A percentile compares a stretch with the other conserved stretches of the same genome.
Conservation (phyloP, 768 basidiomycete genomes). For the Tremella mesenterica region DNA sequence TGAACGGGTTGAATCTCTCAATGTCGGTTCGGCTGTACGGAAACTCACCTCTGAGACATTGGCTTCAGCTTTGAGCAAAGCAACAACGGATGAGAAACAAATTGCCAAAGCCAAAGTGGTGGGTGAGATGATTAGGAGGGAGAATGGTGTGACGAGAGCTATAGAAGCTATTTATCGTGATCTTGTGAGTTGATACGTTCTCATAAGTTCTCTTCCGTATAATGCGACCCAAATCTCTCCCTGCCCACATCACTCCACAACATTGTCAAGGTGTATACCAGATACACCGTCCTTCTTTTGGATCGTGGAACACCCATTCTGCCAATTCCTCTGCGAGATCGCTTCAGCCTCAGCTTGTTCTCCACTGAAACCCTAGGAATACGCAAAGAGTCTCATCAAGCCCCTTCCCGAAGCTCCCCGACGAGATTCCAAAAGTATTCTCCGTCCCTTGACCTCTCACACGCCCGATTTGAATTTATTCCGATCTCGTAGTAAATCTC, state of each 20-base stretch:
- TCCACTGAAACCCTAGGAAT: constrained; percentile 51
- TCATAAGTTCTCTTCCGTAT: not conserved
- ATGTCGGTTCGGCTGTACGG: constrained; percentile 76
- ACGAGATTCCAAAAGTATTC: constrained; percentile 16
- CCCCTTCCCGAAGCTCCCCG: constrained; percentile 32
- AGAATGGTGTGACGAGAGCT: constrained; percentile 87
- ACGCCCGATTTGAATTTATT: not conserved
- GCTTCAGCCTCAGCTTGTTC: too few relatives aligned
- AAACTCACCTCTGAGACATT: constrained; percentile 74
- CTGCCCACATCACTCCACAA: too few relatives aligned
- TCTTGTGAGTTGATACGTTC: constrained; percentile 45
- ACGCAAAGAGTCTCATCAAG: constrained; percentile 80
- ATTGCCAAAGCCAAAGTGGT: constrained; percentile 73
- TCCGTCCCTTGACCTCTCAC: constrained; percentile 13
- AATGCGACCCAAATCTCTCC: too few relatives aligned
- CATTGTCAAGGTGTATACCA: too few relatives aligned
- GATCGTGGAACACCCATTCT: too few relatives aligned
- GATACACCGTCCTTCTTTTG: too few relatives aligned
- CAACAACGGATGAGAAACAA: constrained; percentile 82
- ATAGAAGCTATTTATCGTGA: constrained; percentile 95
- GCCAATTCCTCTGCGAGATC: too few relatives aligned
- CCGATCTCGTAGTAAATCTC: not conserved
- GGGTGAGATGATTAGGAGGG: constrained; percentile 78
- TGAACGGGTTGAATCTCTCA: constrained; percentile 92
- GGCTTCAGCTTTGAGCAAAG: constrained; percentile 65